Evolutionary conservation across 2,329 filamentous ascomycete genomes (phyloP), one percentile per base, ranked within the genome.

Genomic region (Sporothrix pseudoabietina): DNA sequence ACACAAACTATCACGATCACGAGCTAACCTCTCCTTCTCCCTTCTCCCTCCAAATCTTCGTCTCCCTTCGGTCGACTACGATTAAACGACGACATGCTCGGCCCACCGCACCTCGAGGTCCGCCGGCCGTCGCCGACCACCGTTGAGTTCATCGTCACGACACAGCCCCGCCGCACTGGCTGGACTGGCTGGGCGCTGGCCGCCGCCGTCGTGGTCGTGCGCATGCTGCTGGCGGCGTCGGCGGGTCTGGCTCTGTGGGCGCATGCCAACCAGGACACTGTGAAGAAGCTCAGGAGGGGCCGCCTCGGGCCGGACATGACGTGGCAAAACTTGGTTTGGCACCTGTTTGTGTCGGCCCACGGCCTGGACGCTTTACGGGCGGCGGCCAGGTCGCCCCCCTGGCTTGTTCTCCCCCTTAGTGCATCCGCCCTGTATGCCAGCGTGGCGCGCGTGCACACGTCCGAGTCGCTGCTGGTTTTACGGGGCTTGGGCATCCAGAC

Each of bases 401-500:
- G 82, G 52, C 3, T 76, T 3, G 81, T 86, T 5, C 73, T 85
- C 0, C 82, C 84, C 0, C 75, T 78, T 1, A 81, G 82, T 9
- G 66, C 80, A 1, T 77, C 75, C 0, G 78, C 83, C 1, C 78
- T 87, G 9, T 88, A 85, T 79, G 74, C 82, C 2, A 80, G 86
- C 5, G 80, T 86, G 16, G 80, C 81, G 8, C 84, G 85, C 55
- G 80, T 86, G 19, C 85, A 87, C 79, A 82, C 84, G 82, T 89
- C 93, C 80, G 96, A 99, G 85, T 94, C 92, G 7, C 86, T 99
- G 7, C 89, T 98, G 2, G 92, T 98, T 4, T 89, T 99, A 77
- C 89, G 94, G 30, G 94, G 94, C 0, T 86, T 99, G 16, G 96
- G 96, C 8, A 91, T 99, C 71, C 96, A 99, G 84, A 98, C 94